Evolutionary conservation across 139 green algal genomes (phyloP), one percentile per base, ranked within the genome.

Genomic region (Choricystis sp.): DNA sequence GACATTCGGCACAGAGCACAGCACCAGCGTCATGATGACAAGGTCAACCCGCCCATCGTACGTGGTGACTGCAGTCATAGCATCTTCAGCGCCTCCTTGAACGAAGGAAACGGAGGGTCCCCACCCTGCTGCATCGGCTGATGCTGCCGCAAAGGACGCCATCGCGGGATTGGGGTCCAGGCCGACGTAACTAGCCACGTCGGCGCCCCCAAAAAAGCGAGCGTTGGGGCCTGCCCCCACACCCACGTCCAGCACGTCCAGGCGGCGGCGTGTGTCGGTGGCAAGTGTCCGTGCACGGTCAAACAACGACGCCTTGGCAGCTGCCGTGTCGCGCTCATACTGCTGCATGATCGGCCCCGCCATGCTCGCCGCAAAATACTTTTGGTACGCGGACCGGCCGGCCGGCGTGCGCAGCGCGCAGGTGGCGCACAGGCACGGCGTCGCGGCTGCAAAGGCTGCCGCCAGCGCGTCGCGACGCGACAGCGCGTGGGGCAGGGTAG

Each of bases 141-240:
- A 66, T n/a, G 72, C 22, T 23, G 65, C 5, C 19, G 75, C 68
- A 60, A 79, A 85, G 0, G 21, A 29, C 19, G 29, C 61, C 83
- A 89, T 89, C 30, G 58, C 80, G 3, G 59, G 9, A 49, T 89
- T 89, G 29, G 79, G 82, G 23, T 89, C 83, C 1, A 89, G 2
- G 2, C 79, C 83, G 9, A 52, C 40, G 40, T 21, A 9, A 16
- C 40, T 9, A 16, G 9, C 40, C 9, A 52, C 40, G 40, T 21
- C 40, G 9, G 40, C 40, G 40, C 9, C 40, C 9, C 40, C 16
- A 9, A 52, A 52, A 16, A 21, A 52, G 9, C 16, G 9, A 16
- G 40, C 40, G 40, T 52, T 52, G 40, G 40, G 40, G 9, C 9
- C 40, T 9, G 40, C 40, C 9, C 40, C 40, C 9, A 52, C 40